Conservation (phyloP, 1,284 basidiomycete genomes). For the Volvariella surrecta region DNA sequence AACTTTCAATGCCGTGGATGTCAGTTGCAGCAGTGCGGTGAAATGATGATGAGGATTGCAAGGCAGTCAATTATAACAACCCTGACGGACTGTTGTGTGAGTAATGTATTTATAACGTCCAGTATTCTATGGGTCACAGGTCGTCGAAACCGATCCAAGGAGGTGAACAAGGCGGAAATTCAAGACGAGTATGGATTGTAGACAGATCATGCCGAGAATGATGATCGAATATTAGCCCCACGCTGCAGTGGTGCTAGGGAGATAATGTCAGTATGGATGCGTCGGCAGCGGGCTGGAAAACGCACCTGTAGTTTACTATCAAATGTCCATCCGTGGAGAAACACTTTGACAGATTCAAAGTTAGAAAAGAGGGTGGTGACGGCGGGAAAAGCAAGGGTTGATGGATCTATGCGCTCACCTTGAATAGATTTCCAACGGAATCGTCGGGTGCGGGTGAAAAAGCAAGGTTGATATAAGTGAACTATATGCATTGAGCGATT, state of each 20-base stretch:
- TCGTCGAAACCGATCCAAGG: too few species aligned
- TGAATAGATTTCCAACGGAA: constrained; percentile 84
- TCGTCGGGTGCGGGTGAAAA: constrained; percentile 94
- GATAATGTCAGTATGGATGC: not conserved
- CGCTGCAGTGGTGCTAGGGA: constrained; percentile 23
- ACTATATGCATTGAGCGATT: constrained; percentile 42
- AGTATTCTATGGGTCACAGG: too few species aligned
- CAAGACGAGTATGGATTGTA: too few species aligned
- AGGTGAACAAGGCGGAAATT: too few species aligned
- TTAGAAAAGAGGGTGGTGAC: not conserved
- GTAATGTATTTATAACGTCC: too few species aligned
- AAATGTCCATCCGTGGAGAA: constrained; percentile 90
- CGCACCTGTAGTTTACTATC: constrained; percentile 93
- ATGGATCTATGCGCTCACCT: constrained; percentile 34
- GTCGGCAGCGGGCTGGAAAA: constrained; percentile 1
- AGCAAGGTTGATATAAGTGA: constrained; percentile 97
- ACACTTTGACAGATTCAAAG: constrained; percentile 42
- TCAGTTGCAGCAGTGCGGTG: too few species aligned
- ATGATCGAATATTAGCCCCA: constrained; percentile 19
- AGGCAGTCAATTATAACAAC: too few species aligned
- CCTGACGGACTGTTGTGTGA: too few species aligned
- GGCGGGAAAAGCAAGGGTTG: not conserved
- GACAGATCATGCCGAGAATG: too few species aligned
- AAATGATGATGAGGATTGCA: too few species aligned
- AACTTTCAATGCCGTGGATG: too few species aligned